Evolutionary conservation across 2,329 filamentous ascomycete genomes (phyloP).

Genomic region (Saccharata proteae): DNA sequence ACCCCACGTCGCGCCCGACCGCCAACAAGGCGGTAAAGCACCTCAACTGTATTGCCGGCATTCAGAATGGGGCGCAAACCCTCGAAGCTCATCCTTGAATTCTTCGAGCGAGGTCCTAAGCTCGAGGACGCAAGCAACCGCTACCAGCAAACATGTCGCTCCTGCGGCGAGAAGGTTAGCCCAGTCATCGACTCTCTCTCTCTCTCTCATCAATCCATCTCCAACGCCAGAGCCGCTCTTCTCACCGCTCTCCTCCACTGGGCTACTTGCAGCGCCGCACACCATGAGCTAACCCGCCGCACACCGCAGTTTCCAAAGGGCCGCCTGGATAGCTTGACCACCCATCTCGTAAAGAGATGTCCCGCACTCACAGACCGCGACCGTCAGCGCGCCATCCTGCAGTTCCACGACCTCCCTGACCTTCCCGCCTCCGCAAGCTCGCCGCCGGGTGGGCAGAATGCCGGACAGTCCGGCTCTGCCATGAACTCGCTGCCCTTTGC

Average conservation of each 20-base stretch:
- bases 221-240: slow-evolving; percentile 5
- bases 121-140: slow-evolving; percentile 82
- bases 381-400: slow-evolving; percentile 60
- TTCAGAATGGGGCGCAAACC: slow-evolving; percentile 64
- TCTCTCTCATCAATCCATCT: neutral
- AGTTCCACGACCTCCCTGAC: slow-evolving; percentile 57
- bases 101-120: slow-evolving; percentile 78
- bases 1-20: too few species aligned
- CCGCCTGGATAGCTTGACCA: slow-evolving; percentile 68
- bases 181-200: neutral
- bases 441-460: slow-evolving; percentile 13
- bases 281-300: slow-evolving; percentile 3
- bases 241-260: slow-evolving; percentile 7
- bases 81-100: slow-evolving; percentile 74
- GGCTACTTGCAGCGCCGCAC: slow-evolving; percentile 4
- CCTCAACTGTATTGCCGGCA: neutral
- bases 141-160: slow-evolving; percentile 82
- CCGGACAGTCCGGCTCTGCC: slow-evolving; percentile 16
- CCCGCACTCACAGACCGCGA: slow-evolving; percentile 64
- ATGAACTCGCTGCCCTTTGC: slow-evolving; percentile 32
- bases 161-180: slow-evolving; percentile 60
- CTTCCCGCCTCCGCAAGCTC: slow-evolving; percentile 27
- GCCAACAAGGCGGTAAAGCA: too few species aligned
- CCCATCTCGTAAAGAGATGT: slow-evolving; percentile 78
- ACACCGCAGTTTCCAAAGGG: slow-evolving; percentile 62